Evolutionary conservation across 495 filamentous ascomycete species (phyloP), one percentile per base, ranked within the genome.

Genomic region (Aspergillus baeticus): DNA sequence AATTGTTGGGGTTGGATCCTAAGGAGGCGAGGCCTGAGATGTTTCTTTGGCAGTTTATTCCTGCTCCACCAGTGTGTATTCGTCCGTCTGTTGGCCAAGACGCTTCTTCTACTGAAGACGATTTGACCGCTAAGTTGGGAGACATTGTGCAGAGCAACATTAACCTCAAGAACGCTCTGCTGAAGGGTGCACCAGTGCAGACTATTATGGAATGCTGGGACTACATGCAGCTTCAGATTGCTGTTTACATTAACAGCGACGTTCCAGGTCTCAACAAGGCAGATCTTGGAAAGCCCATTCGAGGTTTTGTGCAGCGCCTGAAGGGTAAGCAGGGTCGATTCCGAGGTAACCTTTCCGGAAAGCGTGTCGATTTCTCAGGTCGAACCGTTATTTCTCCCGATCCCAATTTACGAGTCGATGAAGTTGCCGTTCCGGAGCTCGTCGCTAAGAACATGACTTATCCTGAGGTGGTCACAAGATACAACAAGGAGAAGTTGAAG

Each of bases 131-230:
- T 47, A 96, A 97, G 67, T 78, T 98, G 21, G 87, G 91, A 11
- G 94, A 98, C 65, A 98, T 98, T 61, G 85, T 96, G 5, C 85
- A 92, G 49, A 89, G 92, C 62, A 95, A 91, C 64, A 87, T 86
- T 45, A 79, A 90, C 42, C 85, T 98, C 45, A 87, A 89, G 39
- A 84, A 86, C 26, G 88, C 90, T 1, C 67, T 98, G 23, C 74
- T 86, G 35, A 89, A 88, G 60, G 95, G 94, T 36, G 86, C 90
- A 8, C 84, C 90, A 6, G 81, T 98, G 3, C 82, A 87, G 60
- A 92, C 86, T 2, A 89, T 98, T 49, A 96, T 98, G 90, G 94
- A 98, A 72, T 91, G 94, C 57, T 98, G 95, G 95, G 94, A 98
- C 64, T 98, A 92, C 64, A 76, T 98, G 63, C 92, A 96, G 64